Conservation (phyloP, 768 basidiomycete genomes). For the Xanthoconium stramineum region DNA sequence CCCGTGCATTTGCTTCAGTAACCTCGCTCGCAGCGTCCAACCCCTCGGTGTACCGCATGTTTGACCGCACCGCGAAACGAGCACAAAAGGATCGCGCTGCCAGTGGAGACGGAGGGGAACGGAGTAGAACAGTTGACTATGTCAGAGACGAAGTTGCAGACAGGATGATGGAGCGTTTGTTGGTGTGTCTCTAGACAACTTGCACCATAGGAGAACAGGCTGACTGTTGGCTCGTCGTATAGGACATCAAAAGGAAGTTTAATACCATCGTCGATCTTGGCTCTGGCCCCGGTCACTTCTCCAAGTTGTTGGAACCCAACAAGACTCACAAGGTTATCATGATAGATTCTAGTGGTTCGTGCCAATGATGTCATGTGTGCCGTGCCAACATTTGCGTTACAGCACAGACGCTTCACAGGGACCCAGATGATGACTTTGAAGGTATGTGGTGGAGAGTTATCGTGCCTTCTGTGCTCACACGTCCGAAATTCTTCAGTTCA, state of each 20-base stretch:
- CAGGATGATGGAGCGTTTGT: slow-evolving; percentile 83
- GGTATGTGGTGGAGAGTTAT: slow-evolving; percentile 41
- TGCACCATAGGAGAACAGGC: background rate
- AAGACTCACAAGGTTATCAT: slow-evolving; percentile 73
- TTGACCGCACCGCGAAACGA: slow-evolving; percentile 78
- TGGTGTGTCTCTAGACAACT: slow-evolving; percentile 45
- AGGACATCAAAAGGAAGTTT: slow-evolving; percentile 93
- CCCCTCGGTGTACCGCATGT: slow-evolving; percentile 66
- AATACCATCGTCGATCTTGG: slow-evolving; percentile 80
- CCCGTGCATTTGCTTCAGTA: slow-evolving; percentile 48
- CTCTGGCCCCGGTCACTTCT: slow-evolving; percentile 88
- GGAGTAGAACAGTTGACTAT: slow-evolving; percentile 85
- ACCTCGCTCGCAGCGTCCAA: slow-evolving; percentile 41
- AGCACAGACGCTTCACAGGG: slow-evolving; percentile 74
- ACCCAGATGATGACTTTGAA: slow-evolving; percentile 76
- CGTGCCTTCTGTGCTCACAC: background rate
- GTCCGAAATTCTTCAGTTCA: slow-evolving; percentile 51
- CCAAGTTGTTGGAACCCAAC: slow-evolving; percentile 70
- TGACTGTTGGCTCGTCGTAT: slow-evolving; percentile 1
- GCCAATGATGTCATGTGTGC: too few species aligned
- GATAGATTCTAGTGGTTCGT: slow-evolving; percentile 83
- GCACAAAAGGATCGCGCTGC: slow-evolving; percentile 78
- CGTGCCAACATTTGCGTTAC: too few species aligned
- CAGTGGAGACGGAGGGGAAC: slow-evolving; percentile 47
- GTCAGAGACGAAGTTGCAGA: slow-evolving; percentile 88